These are phyloP conservation scores for Phaeotremella fagi DNA, from an alignment of 768 basidiomycete species.

Conservation along the genomic window DNA sequence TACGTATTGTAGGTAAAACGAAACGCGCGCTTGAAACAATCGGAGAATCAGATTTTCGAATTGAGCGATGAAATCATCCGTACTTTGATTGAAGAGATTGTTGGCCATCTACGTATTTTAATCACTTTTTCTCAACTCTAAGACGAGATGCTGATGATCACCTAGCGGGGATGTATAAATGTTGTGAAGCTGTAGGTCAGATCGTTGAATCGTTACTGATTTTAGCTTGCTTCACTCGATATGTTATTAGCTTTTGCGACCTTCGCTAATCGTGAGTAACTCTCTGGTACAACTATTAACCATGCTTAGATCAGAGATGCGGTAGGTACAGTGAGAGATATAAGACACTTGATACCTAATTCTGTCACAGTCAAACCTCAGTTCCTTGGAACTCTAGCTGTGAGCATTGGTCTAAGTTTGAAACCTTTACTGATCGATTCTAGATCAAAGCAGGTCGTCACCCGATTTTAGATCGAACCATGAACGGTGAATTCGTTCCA, in stretches of 20 bases:
- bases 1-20: slow-evolving; percentile 63
- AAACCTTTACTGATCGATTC: not conserved
- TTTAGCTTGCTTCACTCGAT: slow-evolving; percentile 77
- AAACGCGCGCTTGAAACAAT: slow-evolving; percentile 83
- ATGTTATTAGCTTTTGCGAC: slow-evolving; percentile 87
- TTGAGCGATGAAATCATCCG: slow-evolving; percentile 81
- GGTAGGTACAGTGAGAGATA: slow-evolving; percentile 6
- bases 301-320: slow-evolving; percentile 4
- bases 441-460: slow-evolving; percentile 79
- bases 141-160: slow-evolving; percentile 4
- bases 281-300: not conserved
- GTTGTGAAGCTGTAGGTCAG: slow-evolving; percentile 74
- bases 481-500: slow-evolving; percentile 67
- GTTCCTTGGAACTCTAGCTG: slow-evolving; percentile 34
- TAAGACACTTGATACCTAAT: not conserved
- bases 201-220: not conserved
- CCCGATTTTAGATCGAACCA: slow-evolving; percentile 73
- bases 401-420: slow-evolving; percentile 9
- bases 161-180: slow-evolving; percentile 65
- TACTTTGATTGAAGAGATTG: slow-evolving; percentile 65
- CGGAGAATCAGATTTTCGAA: slow-evolving; percentile 80
- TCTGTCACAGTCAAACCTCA: slow-evolving; percentile 74
- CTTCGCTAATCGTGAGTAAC: slow-evolving; percentile 64
- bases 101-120: slow-evolving; percentile 59
- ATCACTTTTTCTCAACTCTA: not conserved